Percentiles rank a stretch among this genome's conserved stretches.
These are phyloP conservation scores for Boletus semigastroideus DNA, from an alignment of 1,284 basidiomycete genomes.

Conservation along the genomic window DNA sequence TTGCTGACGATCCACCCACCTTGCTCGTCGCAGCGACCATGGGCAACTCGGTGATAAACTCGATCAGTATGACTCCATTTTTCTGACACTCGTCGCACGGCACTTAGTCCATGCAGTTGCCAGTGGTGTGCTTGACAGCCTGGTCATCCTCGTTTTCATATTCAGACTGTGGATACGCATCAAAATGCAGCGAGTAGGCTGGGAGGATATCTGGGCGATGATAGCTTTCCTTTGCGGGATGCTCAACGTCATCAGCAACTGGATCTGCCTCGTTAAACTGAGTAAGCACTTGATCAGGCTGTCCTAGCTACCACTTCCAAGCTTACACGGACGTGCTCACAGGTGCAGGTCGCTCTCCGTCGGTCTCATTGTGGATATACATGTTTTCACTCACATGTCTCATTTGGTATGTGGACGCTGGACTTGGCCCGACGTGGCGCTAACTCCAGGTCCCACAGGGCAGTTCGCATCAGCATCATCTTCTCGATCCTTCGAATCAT, in stretches of 20 bases:
- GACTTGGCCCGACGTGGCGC: neutral
- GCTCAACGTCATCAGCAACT: neutral
- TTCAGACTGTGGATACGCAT: constrained; percentile 25
- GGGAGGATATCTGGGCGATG: constrained; percentile 24
- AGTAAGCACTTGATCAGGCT: neutral
- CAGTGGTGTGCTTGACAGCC: neutral
- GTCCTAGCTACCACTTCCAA: neutral
- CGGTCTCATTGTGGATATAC: constrained; percentile 7
- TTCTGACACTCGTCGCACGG: neutral
- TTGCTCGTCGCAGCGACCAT: constrained; percentile 2
- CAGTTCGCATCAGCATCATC: constrained; percentile 16
- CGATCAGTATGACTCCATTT: constrained; percentile 2
- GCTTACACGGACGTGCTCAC: neutral
- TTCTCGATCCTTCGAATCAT: constrained; percentile 15
- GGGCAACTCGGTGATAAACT: neutral
- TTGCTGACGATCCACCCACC: neutral
- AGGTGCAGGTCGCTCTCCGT: neutral
- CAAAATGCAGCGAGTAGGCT: constrained; percentile 15
- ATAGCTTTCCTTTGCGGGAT: constrained; percentile 11
- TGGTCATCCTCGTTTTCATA: constrained; percentile 15
- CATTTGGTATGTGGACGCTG: constrained; percentile 9
- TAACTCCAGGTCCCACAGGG: constrained; percentile 2
- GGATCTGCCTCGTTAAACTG: constrained; percentile 3
- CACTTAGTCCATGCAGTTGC: constrained; percentile 8
- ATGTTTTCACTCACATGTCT: constrained; percentile 7